Base-by-base conservation (phyloP, 2,329 filamentous ascomycete species). In the Pestalotiopsis fici region DNA sequence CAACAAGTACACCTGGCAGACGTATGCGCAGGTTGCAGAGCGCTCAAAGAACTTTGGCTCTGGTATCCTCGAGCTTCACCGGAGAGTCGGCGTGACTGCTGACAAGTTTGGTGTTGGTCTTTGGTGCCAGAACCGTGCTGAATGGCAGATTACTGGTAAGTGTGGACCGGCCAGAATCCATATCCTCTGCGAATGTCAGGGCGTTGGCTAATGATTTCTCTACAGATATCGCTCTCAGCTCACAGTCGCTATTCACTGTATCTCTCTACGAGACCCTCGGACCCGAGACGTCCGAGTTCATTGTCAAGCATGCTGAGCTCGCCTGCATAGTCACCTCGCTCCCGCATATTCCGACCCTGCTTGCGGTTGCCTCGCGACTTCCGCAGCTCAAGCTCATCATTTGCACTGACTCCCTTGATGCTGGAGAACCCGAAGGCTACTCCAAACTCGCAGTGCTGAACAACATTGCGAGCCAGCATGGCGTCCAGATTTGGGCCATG, bases 201-300 rank as follows among this genome's bases (percentile, higher is more conserved):
- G 12, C 25, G 47, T 9, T 23, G 27, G 56, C 68, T 73, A 66
- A 75, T 65, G 31, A 59, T 37, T 31, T 54, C 43, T 23, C 5
- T 23, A 2, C 67, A 93, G 95, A 98, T 84, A 83, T 98, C 76
- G 96, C 89, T 50, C 91, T 93, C 77, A 90, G 93, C 82, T 96
- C 94, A 13, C 96, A 98, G 80, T 89, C 91, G 7, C 88, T 98
- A 35, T 98, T 87, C 81, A 93, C 92, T 25, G 94, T 99, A 66
- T 97, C 95, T 4, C 91, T 99, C 63, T 99, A 99, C 83, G 96
- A 98, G 80, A 98, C 95, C 13, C 88, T 99, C 4, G 95, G 95
- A 11, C 91, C 95, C 13, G 93, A 97, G 72, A 89, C 95, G 2
- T 95, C 93, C 67, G 94, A 98, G 82, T 98, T 93, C 82, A 98